A percentile compares a stretch with the other conserved stretches of the same genome.
These are phyloP conservation scores for Coemansia sp. DNA, from an alignment of 192 early-diverging fungal species.

Conservation along the genomic window DNA sequence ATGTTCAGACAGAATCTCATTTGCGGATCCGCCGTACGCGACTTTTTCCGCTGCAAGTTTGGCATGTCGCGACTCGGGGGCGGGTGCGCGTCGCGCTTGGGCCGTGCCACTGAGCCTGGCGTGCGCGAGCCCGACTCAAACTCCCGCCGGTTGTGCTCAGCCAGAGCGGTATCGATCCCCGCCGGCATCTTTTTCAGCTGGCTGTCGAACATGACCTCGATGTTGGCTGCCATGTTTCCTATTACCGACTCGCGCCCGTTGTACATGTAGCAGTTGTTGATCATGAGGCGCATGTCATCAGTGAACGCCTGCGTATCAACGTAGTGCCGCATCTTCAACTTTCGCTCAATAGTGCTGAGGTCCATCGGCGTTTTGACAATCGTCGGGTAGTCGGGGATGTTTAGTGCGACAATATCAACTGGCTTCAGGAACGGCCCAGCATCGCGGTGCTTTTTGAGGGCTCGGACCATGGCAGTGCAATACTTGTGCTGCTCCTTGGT, in stretches of 20 bases:
- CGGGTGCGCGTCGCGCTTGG: constrained; percentile 65
- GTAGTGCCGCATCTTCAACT: constrained; percentile 68
- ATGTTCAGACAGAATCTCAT: constrained; percentile 67
- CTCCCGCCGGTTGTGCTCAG: constrained; percentile 45
- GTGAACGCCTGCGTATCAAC: constrained; percentile 67
- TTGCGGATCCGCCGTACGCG: constrained; percentile 60
- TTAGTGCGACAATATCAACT: constrained; percentile 76
- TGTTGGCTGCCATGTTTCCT: constrained; percentile 68
- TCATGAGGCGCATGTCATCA: constrained; percentile 73
- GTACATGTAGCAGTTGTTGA: constrained; percentile 80
- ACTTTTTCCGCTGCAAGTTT: constrained; percentile 46
- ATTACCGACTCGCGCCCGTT: constrained; percentile 77
- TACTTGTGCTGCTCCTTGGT: constrained; percentile 86
- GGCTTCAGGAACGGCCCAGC: constrained; percentile 85
- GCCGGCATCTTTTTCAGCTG: constrained; percentile 73
- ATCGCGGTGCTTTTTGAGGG: constrained; percentile 80
- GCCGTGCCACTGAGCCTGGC: constrained; percentile 60
- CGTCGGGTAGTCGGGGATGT: constrained; percentile 78
- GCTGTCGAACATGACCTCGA: constrained; percentile 73
- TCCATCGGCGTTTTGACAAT: constrained; percentile 84
- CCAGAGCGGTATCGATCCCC: constrained; percentile 57
- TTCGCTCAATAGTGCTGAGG: constrained; percentile 73
- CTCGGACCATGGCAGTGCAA: constrained; percentile 72
- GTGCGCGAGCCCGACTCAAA: constrained; percentile 39
- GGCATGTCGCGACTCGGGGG: constrained; percentile 64